phyloP scores from a whole-genome alignment of 306 rosid species.

The Quercus glauca region DNA sequence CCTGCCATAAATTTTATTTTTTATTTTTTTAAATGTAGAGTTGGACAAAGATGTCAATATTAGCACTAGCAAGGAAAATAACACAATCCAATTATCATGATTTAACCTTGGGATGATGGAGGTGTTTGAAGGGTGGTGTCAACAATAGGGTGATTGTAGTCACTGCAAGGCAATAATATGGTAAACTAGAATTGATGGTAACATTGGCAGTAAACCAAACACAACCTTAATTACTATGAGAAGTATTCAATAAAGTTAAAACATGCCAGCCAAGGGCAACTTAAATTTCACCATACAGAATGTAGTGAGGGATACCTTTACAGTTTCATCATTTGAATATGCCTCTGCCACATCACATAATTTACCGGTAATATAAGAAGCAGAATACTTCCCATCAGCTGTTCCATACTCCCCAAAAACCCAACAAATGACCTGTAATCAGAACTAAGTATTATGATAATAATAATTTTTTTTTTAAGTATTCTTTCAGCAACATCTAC shows the following conservation, averaged over 20 bases:
- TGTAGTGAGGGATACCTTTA: conserved; percentile 58
- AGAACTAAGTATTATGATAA: conserved; percentile 29
- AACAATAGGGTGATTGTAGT: neutral
- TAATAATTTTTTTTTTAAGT: neutral
- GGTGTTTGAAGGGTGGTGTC: neutral
- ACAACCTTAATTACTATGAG: neutral
- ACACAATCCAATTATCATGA: too few species aligned
- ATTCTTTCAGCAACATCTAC: conserved; percentile 5
- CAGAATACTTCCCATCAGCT: conserved; percentile 79
- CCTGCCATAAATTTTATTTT: too few species aligned
- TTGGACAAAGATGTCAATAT: too few species aligned
- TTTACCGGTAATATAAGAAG: conserved; percentile 81
- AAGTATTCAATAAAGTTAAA: conserved; percentile 5
- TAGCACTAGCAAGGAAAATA: too few species aligned
- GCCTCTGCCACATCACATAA: conserved; percentile 93
- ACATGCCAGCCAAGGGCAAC: conserved; percentile 12
- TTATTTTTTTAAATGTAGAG: too few species aligned
- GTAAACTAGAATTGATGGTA: neutral
- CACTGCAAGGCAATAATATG: neutral
- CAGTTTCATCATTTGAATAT: conserved; percentile 84
- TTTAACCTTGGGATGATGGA: neutral
- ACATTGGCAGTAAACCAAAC: neutral
- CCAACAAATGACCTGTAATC: conserved; percentile 96
- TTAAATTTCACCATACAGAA: neutral
- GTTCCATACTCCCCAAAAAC: conserved; percentile 97